Evolutionary conservation across 2,329 filamentous ascomycete genomes (phyloP).

Genomic region (Berkeleyomyces basicola): DNA sequence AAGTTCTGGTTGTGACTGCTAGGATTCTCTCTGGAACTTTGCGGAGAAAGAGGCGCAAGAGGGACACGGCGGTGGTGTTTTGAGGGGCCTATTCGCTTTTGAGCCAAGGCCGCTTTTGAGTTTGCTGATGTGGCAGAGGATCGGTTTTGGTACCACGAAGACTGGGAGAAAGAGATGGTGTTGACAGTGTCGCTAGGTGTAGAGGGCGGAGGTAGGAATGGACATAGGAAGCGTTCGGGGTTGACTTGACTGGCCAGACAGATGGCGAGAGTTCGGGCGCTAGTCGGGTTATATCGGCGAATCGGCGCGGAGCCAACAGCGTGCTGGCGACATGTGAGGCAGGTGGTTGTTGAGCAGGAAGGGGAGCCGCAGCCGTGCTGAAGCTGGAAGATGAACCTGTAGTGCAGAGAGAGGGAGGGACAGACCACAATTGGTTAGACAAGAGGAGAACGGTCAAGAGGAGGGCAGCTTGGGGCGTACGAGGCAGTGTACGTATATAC

Average conservation of each 20-base stretch:
- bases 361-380: slow-evolving; percentile 58
- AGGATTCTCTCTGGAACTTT: background rate
- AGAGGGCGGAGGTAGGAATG: slow-evolving; percentile 27
- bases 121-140: background rate
- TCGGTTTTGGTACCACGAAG: slow-evolving; percentile 10
- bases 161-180: slow-evolving; percentile 28
- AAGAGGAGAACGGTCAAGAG: slow-evolving; percentile 9
- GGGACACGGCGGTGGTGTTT: background rate
- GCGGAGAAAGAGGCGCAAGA: background rate
- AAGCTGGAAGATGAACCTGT: slow-evolving; percentile 65
- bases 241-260: slow-evolving; percentile 69
- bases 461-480: slow-evolving; percentile 7
- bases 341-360: slow-evolving; percentile 58
- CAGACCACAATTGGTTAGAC: no score
- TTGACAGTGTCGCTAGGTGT: slow-evolving; percentile 29
- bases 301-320: slow-evolving; percentile 50
- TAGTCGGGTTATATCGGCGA: slow-evolving; percentile 64
- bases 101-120: slow-evolving; percentile 1
- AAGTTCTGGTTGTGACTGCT: background rate
- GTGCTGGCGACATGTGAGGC: slow-evolving; percentile 60
- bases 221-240: slow-evolving; percentile 53
- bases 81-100: slow-evolving; percentile 5
- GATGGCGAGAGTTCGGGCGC: slow-evolving; percentile 64
- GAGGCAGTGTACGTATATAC: background rate
- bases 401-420: background rate